These are phyloP conservation scores for Irpex rosettiformis DNA, from an alignment of 1,284 basidiomycete genomes.

Conservation along the genomic window DNA sequence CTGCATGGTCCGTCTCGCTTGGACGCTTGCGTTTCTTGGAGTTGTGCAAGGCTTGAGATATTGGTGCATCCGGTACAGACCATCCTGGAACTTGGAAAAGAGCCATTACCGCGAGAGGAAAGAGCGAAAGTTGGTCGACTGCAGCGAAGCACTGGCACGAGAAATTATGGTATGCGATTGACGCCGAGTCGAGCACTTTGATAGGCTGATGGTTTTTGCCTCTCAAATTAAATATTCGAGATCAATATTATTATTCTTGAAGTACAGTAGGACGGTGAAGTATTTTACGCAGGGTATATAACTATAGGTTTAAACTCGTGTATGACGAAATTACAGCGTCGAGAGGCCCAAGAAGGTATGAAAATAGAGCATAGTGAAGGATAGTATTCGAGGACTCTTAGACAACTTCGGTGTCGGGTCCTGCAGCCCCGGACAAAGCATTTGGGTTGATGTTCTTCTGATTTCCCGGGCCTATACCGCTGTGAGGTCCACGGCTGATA, in stretches of 20 bases:
- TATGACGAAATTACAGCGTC: no score
- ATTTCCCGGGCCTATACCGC: constrained; percentile 5
- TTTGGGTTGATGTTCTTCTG: neutral
- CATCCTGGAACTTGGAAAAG: constrained; percentile 76
- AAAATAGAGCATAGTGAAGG: no score
- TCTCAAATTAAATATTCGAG: no score
- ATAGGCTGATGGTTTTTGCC: no score
- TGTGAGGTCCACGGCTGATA: constrained; percentile 10
- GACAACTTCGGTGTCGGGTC: neutral
- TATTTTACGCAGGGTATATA: no score
- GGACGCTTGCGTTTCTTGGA: constrained; percentile 62
- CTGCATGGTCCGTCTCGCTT: constrained; percentile 14
- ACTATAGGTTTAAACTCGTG: no score
- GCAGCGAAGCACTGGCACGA: neutral
- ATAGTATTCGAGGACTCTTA: no score
- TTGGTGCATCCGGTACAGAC: constrained; percentile 48
- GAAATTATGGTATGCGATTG: neutral
- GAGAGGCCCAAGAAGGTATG: no score
- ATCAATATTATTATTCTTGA: no score
- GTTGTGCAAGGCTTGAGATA: constrained; percentile 36
- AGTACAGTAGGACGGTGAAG: no score
- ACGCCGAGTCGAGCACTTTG: no score
- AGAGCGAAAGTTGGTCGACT: neutral
- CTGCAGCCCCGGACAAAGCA: neutral
- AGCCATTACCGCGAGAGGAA: constrained; percentile 31